Conservation (phyloP, 2,329 filamentous ascomycete species). For the Penicillium brasilianum region DNA sequence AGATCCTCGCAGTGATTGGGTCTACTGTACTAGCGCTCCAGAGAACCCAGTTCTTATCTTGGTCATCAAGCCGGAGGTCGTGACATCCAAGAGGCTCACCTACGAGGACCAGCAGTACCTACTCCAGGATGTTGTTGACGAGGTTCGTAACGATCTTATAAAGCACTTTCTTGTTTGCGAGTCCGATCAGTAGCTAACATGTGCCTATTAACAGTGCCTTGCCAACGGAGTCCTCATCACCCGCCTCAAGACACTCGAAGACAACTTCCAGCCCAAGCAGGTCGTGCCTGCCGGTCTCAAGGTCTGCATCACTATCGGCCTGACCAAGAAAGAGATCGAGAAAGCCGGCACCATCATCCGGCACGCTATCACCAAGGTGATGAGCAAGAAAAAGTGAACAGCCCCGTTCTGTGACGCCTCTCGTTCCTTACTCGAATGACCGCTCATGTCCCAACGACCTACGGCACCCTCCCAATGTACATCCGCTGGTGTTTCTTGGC, state of each 20-base stretch:
- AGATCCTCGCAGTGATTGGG: slow-evolving; percentile 92
- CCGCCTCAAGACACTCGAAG: slow-evolving; percentile 77
- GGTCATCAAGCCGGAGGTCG: slow-evolving; percentile 80
- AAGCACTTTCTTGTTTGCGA: slow-evolving; percentile 3
- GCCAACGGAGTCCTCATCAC: slow-evolving; percentile 90
- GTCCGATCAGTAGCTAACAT: slow-evolving; percentile 14
- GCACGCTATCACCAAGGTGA: slow-evolving; percentile 91
- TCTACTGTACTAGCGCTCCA: slow-evolving; percentile 75
- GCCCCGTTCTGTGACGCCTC: slow-evolving; percentile 14
- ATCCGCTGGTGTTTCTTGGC: slow-evolving; percentile 14
- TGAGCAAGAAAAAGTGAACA: slow-evolving; percentile 62
- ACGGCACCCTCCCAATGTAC: slow-evolving; percentile 13
- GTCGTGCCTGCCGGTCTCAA: slow-evolving; percentile 80
- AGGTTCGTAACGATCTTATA: slow-evolving; percentile 64
- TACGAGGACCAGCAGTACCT: slow-evolving; percentile 81
- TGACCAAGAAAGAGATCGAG: slow-evolving; percentile 94
- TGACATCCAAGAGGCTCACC: slow-evolving; percentile 70
- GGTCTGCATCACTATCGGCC: slow-evolving; percentile 83
- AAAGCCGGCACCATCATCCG: slow-evolving; percentile 87
- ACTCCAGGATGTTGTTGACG: slow-evolving; percentile 91
- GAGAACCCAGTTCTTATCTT: slow-evolving; percentile 90
- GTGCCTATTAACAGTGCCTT: slow-evolving; percentile 63
- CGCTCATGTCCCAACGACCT: slow-evolving; percentile 31
- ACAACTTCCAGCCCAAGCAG: slow-evolving; percentile 69
- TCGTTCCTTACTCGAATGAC: slow-evolving; percentile 24